Conservation (phyloP, 805 yeast genomes). For the Candida mattraensis region DNA sequence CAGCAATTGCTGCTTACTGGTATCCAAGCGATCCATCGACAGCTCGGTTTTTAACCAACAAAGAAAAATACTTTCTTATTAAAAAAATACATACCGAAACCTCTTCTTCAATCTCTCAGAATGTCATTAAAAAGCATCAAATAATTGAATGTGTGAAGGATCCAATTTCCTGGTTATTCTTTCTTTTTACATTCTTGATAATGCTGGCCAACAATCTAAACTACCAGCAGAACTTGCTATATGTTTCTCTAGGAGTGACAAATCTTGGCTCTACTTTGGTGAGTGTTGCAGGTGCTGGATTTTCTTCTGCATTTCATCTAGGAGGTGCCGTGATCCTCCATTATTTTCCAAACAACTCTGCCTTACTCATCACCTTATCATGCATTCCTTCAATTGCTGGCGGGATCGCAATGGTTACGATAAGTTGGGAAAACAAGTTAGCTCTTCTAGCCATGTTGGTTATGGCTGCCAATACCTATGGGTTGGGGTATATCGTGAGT, state of each 20-base stretch:
- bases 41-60: constrained; percentile 44
- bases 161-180: constrained; percentile 46
- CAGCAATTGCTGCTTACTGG: constrained; percentile 35
- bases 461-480: constrained; percentile 44
- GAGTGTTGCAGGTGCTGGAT: constrained; percentile 54
- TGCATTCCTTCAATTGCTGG: constrained; percentile 39
- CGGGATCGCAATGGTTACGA: constrained; percentile 43
- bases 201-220: constrained; percentile 54
- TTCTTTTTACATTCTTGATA: constrained; percentile 40
- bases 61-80: constrained; percentile 54
- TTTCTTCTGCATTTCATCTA: constrained; percentile 34
- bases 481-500: constrained; percentile 27
- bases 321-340: constrained; percentile 39
- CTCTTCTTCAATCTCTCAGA: constrained; percentile 43
- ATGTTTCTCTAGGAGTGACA: constrained; percentile 41
- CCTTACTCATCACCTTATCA: constrained; percentile 20
- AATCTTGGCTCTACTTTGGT: constrained; percentile 49
- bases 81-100: constrained; percentile 40
- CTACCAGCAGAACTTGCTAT: constrained; percentile 52
- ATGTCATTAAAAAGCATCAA: constrained; percentile 46
- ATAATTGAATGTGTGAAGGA: constrained; percentile 51
- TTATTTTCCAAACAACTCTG: constrained; percentile 37
- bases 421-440: constrained; percentile 44
- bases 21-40: constrained; percentile 60
- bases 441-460: constrained; percentile 49